Evolutionary conservation across 345 rosid genomes (phyloP).

Genomic region (Acer negundo): DNA sequence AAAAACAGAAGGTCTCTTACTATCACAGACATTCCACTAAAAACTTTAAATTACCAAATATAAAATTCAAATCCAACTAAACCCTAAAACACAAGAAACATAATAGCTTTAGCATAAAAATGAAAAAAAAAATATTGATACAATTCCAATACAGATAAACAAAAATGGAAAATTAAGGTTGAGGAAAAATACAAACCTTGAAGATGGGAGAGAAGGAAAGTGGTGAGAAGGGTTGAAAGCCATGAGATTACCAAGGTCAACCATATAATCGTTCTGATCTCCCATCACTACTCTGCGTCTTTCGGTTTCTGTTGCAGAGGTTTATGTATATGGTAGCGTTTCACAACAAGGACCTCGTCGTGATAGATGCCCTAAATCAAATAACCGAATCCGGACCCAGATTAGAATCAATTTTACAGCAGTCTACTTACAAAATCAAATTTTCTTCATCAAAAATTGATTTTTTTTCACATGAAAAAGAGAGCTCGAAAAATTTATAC

Average conservation of each 20-base stretch:
- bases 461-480: neutral
- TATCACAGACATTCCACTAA: no score
- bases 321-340: no score
- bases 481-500: no score
- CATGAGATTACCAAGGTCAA: constrained; percentile 77
- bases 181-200: constrained; percentile 49
- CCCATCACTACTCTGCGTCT: constrained; percentile 28
- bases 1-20: neutral
- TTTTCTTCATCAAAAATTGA: neutral
- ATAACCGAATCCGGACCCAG: no score
- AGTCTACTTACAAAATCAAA: neutral
- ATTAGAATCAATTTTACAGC: no score
- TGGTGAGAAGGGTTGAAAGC: constrained; percentile 57
- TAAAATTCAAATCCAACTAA: neutral
- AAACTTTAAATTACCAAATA: neutral
- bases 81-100: no score
- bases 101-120: neutral
- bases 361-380: no score
- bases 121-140: neutral
- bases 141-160: neutral
- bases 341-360: no score
- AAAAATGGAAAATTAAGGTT: neutral
- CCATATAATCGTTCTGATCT: constrained; percentile 29
- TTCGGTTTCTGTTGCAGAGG: no score
- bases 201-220: constrained; percentile 50